Evolutionary conservation across 2,329 filamentous ascomycete species (phyloP).

Genomic region (Tolypocladium album): DNA sequence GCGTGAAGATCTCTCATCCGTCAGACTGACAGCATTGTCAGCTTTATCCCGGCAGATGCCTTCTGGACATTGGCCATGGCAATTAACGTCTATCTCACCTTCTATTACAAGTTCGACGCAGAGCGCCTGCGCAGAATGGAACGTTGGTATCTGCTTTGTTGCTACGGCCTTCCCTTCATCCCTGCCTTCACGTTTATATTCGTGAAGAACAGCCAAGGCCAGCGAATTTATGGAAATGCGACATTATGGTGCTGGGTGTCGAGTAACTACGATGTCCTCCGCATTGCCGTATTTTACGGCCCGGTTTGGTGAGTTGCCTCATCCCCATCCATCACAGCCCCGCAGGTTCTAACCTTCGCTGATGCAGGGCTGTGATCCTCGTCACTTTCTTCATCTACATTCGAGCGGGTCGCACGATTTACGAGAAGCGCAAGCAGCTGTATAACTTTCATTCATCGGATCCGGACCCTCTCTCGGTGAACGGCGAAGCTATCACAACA

Average conservation of each 20-base stretch:
- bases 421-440: slow-evolving; percentile 53
- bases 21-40: slow-evolving; percentile 18
- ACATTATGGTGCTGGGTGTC: slow-evolving; percentile 75
- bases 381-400: slow-evolving; percentile 17
- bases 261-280: slow-evolving; percentile 55
- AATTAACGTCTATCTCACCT: slow-evolving; percentile 71
- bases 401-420: slow-evolving; percentile 51
- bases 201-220: slow-evolving; percentile 38
- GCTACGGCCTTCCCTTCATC: slow-evolving; percentile 64
- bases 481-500: slow-evolving; percentile 33
- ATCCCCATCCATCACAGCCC: slow-evolving; percentile 19
- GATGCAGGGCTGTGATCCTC: slow-evolving; percentile 6
- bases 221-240: slow-evolving; percentile 61
- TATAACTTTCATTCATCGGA: slow-evolving; percentile 40
- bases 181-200: slow-evolving; percentile 60
- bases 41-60: slow-evolving; percentile 69
- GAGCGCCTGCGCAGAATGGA: slow-evolving; percentile 55
- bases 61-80: slow-evolving; percentile 76
- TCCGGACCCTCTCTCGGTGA: slow-evolving; percentile 25
- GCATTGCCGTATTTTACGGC: slow-evolving; percentile 65
- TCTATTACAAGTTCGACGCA: slow-evolving; percentile 63
- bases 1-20: neutral
- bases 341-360: slow-evolving; percentile 25
- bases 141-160: slow-evolving; percentile 55
- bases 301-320: slow-evolving; percentile 50